These are phyloP conservation scores for Dunaliella primolecta DNA, from an alignment of 139 green algal genomes.

Conservation along the genomic window DNA sequence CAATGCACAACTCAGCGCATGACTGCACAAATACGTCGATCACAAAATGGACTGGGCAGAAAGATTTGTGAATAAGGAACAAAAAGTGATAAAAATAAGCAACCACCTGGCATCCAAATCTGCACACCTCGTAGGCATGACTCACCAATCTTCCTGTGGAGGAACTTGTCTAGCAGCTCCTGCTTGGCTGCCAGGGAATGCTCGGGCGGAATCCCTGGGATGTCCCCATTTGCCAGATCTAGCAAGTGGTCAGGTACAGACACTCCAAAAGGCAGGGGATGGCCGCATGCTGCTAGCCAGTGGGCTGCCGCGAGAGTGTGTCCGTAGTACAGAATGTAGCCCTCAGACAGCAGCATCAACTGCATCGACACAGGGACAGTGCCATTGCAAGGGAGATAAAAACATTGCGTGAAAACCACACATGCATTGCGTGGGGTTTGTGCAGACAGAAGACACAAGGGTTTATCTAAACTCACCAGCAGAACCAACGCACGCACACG, in stretches of 20 bases:
- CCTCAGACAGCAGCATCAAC: conserved; percentile 67
- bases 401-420: too few species aligned
- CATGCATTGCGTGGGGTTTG: too few species aligned
- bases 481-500: conserved; percentile 15
- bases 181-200: neutral
- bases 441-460: too few species aligned
- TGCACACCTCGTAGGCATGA: too few species aligned
- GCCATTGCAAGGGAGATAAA: too few species aligned
- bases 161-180: conserved; percentile 16
- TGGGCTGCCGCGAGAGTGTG: conserved; percentile 68
- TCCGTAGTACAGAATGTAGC: conserved; percentile 82
- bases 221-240: conserved; percentile 49
- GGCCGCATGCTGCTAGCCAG: conserved; percentile 66
- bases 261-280: conserved; percentile 54
- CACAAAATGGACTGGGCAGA: too few species aligned
- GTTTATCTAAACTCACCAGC: too few species aligned
- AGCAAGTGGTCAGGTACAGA: conserved; percentile 72
- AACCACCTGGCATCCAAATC: too few species aligned
- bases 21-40: too few species aligned
- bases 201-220: neutral
- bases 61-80: too few species aligned
- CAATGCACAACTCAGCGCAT: too few species aligned
- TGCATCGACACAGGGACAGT: conserved; percentile 35
- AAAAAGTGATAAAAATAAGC: too few species aligned
- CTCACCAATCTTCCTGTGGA: conserved; percentile 13